Evolutionary conservation across 2,329 filamentous ascomycete genomes (phyloP), one percentile per base, ranked within the genome.

Genomic region (Sporothrix brasiliensis): DNA sequence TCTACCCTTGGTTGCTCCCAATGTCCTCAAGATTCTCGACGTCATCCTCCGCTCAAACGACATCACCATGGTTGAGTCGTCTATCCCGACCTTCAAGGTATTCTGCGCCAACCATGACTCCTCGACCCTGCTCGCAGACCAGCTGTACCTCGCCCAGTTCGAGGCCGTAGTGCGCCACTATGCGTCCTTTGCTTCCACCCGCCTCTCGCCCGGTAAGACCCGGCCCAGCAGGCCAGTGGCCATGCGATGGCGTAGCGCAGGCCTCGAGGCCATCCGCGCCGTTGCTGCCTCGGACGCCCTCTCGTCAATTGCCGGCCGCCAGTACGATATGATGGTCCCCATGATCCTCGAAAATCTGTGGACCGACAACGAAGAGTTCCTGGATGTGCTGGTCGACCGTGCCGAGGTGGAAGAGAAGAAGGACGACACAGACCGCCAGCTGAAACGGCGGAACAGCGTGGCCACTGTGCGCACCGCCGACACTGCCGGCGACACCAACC

Each of bases 11-110:
- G 97, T 97, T 78, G 93, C 93, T 63, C 87, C 88, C 73, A 92
- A 92, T 77, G 89, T 97, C 70, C 88, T 98, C 77, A 92, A 90
- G 76, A 91, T 97, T 74, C 87, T 98, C 77, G 88, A 91, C 74
- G 90, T 90, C 70, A 90, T 98, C 76, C 87, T 98, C 69, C 88
- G 89, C 72, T 96, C 93, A 73, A 89, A 90, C 79, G 93, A 98
- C 79, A 91, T 98, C 73, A 92, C 91, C 75, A 92, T 98, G 89
- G 90, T 97, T 73, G 94, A 98, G 81, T 93, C 94, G 49, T 95
- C 93, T 2, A 86, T 97, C 73, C 87, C 90, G 2, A 93, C 92
- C 3, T 97, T 97, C 78, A 89, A 94, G 76, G 90, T 90, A 30
- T 95, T 97, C 77, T 98, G 94, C 82, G 87, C 89, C 72, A 87